A percentile compares a stretch with the other conserved stretches of the same genome.
phyloP scores from a whole-genome alignment of 495 filamentous ascomycete species.

The Parachaetomium inaequale region DNA sequence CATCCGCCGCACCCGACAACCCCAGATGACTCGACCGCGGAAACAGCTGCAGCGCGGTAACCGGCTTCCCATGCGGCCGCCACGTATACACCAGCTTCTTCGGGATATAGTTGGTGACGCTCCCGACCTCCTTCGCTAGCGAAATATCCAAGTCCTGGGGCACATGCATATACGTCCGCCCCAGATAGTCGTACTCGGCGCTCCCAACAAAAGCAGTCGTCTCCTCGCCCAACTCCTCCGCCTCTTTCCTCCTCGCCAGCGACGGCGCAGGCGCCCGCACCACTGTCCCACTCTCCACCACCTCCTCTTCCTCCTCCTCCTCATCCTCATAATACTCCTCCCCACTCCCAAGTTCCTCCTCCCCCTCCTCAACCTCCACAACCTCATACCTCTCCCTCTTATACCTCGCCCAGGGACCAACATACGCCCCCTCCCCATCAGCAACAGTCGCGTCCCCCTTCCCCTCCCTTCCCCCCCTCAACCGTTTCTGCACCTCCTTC shows the following conservation, averaged over 20 bases:
- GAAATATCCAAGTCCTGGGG: constrained; percentile 94
- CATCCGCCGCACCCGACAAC: constrained; percentile 79
- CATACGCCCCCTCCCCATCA: constrained; percentile 80
- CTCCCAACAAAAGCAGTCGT: constrained; percentile 83
- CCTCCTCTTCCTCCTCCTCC: constrained; percentile 54
- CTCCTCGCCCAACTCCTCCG: constrained; percentile 61
- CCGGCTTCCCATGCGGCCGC: constrained; percentile 75
- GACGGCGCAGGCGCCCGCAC: constrained; percentile 54
- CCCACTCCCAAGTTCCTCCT: constrained; percentile 59
- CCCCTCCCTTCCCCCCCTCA: constrained; percentile 68
- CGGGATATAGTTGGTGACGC: constrained; percentile 81
- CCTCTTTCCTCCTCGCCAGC: constrained; percentile 53
- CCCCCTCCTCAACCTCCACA: constrained; percentile 52
- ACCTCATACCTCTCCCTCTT: constrained; percentile 60
- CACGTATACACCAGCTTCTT: constrained; percentile 91
- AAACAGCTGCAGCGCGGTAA: constrained; percentile 85
- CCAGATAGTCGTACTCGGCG: constrained; percentile 84
- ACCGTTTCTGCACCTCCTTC: constrained; percentile 63
- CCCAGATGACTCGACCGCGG: constrained; percentile 82
- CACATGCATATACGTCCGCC: constrained; percentile 90
- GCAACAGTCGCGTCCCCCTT: constrained; percentile 80
- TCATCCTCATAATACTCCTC: constrained; percentile 76
- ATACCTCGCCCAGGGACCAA: constrained; percentile 92
- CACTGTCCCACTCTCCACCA: constrained; percentile 51
- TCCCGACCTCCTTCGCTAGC: constrained; percentile 73